phyloP scores from a whole-genome alignment of 2,329 filamentous ascomycete species.

The Aspergillus sp. region DNA sequence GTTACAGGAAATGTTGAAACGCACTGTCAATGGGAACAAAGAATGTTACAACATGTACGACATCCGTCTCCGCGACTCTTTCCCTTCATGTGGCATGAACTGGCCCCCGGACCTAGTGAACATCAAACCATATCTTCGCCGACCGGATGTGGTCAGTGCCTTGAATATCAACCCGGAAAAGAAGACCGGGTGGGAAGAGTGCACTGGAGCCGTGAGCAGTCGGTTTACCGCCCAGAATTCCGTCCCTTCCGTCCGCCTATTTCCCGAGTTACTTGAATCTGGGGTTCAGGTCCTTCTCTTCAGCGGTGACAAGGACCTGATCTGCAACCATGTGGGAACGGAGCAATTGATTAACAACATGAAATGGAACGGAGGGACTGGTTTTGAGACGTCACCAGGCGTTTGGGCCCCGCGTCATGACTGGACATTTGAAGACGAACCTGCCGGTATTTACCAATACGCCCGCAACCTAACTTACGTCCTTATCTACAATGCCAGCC shows the following conservation, averaged over 20 bases:
- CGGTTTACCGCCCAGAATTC: slow-evolving; percentile 67
- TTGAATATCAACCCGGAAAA: slow-evolving; percentile 78
- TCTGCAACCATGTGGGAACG: slow-evolving; percentile 95
- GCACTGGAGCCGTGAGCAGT: slow-evolving; percentile 67
- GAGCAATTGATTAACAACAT: slow-evolving; percentile 85
- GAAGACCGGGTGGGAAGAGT: slow-evolving; percentile 85
- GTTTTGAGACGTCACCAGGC: slow-evolving; percentile 80
- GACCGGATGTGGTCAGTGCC: slow-evolving; percentile 68
- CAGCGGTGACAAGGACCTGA: slow-evolving; percentile 87
- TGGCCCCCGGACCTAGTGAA: slow-evolving; percentile 82
- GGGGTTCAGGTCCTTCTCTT: slow-evolving; percentile 74
- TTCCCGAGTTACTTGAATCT: slow-evolving; percentile 71
- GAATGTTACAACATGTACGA: slow-evolving; percentile 97
- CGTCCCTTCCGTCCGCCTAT: slow-evolving; percentile 62
- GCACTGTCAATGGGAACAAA: slow-evolving; percentile 51
- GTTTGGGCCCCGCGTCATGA: slow-evolving; percentile 86
- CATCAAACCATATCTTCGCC: slow-evolving; percentile 78
- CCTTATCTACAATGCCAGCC: slow-evolving; percentile 87
- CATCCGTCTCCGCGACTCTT: slow-evolving; percentile 72
- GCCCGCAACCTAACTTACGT: slow-evolving; percentile 95
- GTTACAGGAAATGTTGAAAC: slow-evolving; percentile 62
- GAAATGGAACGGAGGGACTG: slow-evolving; percentile 84
- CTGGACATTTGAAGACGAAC: slow-evolving; percentile 87
- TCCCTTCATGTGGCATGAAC: slow-evolving; percentile 88
- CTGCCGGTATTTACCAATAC: slow-evolving; percentile 87